Percentiles rank a stretch among this genome's conserved stretches.
phyloP scores from a whole-genome alignment of 2,329 filamentous ascomycete species.

The Didymella pomorum region DNA sequence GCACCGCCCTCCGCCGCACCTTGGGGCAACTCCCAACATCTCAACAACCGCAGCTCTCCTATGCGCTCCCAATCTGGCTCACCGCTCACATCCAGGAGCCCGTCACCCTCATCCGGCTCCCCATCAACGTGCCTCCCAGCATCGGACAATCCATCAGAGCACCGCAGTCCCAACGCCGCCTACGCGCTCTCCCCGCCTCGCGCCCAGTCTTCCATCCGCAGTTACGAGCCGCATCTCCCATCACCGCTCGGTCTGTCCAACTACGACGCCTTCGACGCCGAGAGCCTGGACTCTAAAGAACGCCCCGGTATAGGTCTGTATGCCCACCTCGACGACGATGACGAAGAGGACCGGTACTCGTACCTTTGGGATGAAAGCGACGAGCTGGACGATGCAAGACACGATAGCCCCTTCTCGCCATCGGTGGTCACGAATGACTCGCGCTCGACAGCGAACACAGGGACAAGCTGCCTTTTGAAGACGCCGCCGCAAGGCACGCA shows the following conservation, averaged over 20 bases:
- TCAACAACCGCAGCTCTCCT: slow-evolving; percentile 28
- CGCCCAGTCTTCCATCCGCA: slow-evolving; percentile 29
- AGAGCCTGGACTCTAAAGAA: slow-evolving; percentile 20
- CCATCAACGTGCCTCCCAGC: slow-evolving; percentile 4
- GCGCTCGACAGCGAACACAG: neutral
- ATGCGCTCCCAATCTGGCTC: slow-evolving; percentile 26
- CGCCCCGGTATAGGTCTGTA: slow-evolving; percentile 40
- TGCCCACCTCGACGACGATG: slow-evolving; percentile 42
- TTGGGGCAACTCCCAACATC: slow-evolving; percentile 24
- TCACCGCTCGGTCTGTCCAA: slow-evolving; percentile 54
- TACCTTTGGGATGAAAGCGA: slow-evolving; percentile 17
- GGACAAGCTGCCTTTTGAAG: neutral
- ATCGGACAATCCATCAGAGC: slow-evolving; percentile 9
- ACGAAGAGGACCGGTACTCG: slow-evolving; percentile 25
- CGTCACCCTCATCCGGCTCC: slow-evolving; percentile 29
- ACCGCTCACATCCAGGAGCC: slow-evolving; percentile 28
- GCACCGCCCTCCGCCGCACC: slow-evolving; percentile 27
- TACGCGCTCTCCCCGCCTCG: slow-evolving; percentile 34
- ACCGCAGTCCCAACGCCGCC: slow-evolving; percentile 45
- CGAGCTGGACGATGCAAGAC: slow-evolving; percentile 21
- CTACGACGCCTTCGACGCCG: slow-evolving; percentile 54
- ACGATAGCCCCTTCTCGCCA: slow-evolving; percentile 27
- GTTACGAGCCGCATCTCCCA: slow-evolving; percentile 47
- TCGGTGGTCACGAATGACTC: slow-evolving; percentile 21
- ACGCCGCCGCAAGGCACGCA: neutral